A percentile compares a stretch with the other conserved stretches of the same genome.
Evolutionary conservation across 2,329 filamentous ascomycete genomes (phyloP).

Genomic region (Pseudogymnoascus sp.): DNA sequence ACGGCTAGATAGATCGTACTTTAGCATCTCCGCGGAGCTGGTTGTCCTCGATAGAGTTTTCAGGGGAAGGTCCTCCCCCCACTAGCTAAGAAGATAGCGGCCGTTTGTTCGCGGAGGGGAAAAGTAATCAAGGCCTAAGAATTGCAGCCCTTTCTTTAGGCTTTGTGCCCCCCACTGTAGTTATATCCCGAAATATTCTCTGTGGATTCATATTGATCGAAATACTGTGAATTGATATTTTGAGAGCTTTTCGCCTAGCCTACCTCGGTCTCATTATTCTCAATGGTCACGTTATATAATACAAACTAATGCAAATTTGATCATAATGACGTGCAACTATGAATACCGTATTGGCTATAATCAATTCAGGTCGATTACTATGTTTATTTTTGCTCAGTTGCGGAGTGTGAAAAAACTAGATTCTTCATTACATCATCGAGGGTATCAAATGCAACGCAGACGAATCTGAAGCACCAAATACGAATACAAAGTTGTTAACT

Average conservation of each 20-base stretch:
- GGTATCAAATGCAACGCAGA: background rate
- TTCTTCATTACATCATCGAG: background rate
- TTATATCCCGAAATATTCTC: background rate
- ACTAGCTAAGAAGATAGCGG: background rate
- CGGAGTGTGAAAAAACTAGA: background rate
- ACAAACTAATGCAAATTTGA: background rate
- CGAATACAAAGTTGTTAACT: background rate
- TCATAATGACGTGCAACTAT: background rate
- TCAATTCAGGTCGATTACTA: background rate
- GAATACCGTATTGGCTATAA: background rate
- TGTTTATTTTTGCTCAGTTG: background rate
- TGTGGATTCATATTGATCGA: background rate
- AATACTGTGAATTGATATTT: background rate
- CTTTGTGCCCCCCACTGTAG: background rate
- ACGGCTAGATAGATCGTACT: background rate
- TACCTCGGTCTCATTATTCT: background rate
- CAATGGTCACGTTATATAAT: background rate
- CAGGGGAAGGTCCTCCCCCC: background rate
- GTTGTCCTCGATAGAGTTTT: background rate
- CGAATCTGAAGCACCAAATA: background rate
- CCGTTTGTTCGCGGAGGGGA: background rate
- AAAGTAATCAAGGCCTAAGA: background rate
- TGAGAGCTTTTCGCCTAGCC: background rate
- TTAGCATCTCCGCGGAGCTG: conserved; percentile 3
- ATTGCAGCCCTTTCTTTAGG: background rate